These are phyloP conservation scores for Sextonia rubra DNA, from an alignment of 164 flowering plant species.

Conservation along the genomic window DNA sequence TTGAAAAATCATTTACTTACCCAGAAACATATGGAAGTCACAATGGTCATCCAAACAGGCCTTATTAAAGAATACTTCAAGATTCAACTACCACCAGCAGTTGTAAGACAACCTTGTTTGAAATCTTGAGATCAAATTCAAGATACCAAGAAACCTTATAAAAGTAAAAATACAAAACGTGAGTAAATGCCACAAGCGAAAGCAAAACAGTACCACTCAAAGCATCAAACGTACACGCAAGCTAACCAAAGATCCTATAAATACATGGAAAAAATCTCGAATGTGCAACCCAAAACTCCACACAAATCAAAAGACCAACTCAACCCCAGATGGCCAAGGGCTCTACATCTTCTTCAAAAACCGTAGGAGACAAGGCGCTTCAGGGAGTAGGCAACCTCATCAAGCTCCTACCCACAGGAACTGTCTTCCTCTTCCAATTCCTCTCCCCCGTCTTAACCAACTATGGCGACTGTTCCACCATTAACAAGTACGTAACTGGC, in stretches of 20 bases:
- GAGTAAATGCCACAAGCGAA: too few relatives aligned
- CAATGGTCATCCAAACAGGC: too few relatives aligned
- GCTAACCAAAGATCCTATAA: conserved; percentile 1
- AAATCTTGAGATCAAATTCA: too few relatives aligned
- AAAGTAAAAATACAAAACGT: too few relatives aligned
- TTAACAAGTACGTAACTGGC: conserved; percentile 55
- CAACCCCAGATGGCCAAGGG: conserved; percentile 1
- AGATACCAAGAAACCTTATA: too few relatives aligned
- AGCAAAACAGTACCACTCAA: too few relatives aligned
- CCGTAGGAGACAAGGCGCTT: conserved; percentile 28
- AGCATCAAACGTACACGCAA: too few relatives aligned
- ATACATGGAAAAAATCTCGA: background rate
- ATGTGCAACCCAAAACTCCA: background rate
- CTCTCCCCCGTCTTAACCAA: conserved; percentile 72
- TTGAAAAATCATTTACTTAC: too few relatives aligned
- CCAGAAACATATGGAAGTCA: too few relatives aligned
- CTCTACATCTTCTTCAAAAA: conserved; percentile 2
- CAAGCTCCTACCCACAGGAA: conserved; percentile 85
- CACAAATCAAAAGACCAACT: background rate
- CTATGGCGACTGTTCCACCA: conserved; percentile 60
- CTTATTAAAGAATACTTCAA: too few relatives aligned
- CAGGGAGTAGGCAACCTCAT: conserved; percentile 59
- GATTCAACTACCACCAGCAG: too few relatives aligned
- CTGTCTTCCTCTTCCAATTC: conserved; percentile 76
- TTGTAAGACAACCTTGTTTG: too few relatives aligned